Percentiles rank a stretch among this genome's conserved stretches.
Evolutionary conservation across 768 basidiomycete species (phyloP).

Genomic region (Cystobasidium onofrii): DNA sequence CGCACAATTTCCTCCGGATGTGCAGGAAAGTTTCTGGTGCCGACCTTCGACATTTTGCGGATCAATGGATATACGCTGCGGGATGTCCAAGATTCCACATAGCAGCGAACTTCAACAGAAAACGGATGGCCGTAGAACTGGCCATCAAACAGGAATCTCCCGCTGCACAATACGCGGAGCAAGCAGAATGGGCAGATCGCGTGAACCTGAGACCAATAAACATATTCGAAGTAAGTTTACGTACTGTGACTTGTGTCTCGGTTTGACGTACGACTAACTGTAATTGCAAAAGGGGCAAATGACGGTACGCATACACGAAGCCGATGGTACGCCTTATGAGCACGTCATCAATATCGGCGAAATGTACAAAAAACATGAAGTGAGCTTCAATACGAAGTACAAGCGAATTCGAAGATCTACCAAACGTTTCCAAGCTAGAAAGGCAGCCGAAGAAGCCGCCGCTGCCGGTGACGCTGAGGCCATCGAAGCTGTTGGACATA

Average conservation of each 20-base stretch:
- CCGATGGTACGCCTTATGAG: constrained; percentile 97
- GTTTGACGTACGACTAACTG: too few species aligned
- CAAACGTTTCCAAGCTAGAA: constrained; percentile 86
- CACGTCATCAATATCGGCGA: constrained; percentile 87
- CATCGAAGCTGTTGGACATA: constrained; percentile 83
- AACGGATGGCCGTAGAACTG: constrained; percentile 97
- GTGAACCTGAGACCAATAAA: constrained; percentile 55
- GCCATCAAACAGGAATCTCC: constrained; percentile 82
- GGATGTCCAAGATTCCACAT: constrained; percentile 89
- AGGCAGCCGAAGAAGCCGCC: constrained; percentile 84
- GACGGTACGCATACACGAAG: constrained; percentile 97
- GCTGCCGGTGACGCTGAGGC: constrained; percentile 87
- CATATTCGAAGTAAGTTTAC: constrained; percentile 67
- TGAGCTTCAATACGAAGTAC: constrained; percentile 97
- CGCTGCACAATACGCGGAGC: constrained; percentile 48
- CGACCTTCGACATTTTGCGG: constrained; percentile 82
- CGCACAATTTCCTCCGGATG: constrained; percentile 77
- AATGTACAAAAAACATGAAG: constrained; percentile 85
- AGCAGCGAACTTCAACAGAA: constrained; percentile 84
- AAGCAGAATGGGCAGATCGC: constrained; percentile 38
- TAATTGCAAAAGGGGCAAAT: constrained; percentile 69
- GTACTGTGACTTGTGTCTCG: too few species aligned
- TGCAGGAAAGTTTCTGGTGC: constrained; percentile 82
- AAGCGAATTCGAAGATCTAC: constrained; percentile 92
- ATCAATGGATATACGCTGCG: constrained; percentile 98